phyloP scores from a whole-genome alignment of 495 filamentous ascomycete genomes.

The Daldinia childiae region DNA sequence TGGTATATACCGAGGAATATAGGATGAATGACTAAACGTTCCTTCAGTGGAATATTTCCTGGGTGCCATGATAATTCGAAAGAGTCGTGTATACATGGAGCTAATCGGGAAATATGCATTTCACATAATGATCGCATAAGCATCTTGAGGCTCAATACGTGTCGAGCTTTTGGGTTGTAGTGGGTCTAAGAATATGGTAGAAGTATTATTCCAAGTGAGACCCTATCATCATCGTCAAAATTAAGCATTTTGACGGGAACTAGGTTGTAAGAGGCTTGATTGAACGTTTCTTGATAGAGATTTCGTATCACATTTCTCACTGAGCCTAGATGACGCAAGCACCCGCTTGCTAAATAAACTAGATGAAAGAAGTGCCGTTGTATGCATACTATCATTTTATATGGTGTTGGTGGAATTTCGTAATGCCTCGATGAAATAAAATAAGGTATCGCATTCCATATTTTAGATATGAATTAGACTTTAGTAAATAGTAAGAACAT shows the following conservation, averaged over 20 bases:
- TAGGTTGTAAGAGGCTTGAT: constrained; percentile 5
- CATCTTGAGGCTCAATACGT: not conserved
- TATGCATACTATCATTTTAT: not conserved
- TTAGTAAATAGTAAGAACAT: not conserved
- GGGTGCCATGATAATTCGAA: not conserved
- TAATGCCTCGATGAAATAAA: not conserved
- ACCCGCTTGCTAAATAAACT: constrained; percentile 1
- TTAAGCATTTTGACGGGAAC: not conserved
- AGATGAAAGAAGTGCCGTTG: not conserved
- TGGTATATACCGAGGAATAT: not conserved
- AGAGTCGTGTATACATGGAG: not conserved
- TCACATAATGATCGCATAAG: not conserved
- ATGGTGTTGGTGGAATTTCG: not conserved
- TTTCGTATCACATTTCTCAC: constrained; percentile 17
- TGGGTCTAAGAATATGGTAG: not conserved
- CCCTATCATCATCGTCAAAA: not conserved
- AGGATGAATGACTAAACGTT: constrained; percentile 3
- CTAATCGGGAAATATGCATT: not conserved
- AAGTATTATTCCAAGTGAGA: not conserved
- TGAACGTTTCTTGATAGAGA: constrained; percentile 9
- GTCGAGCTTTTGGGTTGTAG: not conserved
- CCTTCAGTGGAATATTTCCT: not conserved
- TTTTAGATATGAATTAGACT: too few relatives aligned
- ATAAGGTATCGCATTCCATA: not conserved
- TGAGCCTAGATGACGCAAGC: constrained; percentile 20